These are phyloP conservation scores for Corymbia citriodora DNA, from an alignment of 441 rosid species.

Conservation along the genomic window DNA sequence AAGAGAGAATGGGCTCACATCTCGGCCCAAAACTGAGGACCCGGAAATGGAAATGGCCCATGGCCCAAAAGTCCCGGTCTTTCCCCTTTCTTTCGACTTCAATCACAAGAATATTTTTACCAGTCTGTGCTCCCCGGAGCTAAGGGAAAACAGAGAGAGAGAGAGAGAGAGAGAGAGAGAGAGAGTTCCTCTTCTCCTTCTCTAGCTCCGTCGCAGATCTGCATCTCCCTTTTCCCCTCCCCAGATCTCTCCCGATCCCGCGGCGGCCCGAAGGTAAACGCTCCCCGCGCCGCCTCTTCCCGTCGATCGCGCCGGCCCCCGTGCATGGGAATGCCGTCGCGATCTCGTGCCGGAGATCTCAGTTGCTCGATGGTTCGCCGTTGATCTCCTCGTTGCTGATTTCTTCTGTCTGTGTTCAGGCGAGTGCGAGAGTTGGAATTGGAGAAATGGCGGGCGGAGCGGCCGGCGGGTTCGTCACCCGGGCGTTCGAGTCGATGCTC, in stretches of 20 bases:
- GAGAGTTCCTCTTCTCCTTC: neutral
- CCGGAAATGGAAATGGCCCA: neutral
- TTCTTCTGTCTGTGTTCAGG: neutral
- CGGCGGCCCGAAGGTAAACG: neutral
- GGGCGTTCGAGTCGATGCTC: slow-evolving; percentile 95
- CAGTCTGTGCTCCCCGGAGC: neutral
- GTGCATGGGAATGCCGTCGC: neutral
- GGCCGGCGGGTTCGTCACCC: slow-evolving; percentile 94
- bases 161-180: neutral
- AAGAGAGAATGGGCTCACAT: neutral
- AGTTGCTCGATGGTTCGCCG: neutral
- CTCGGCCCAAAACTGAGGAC: neutral
- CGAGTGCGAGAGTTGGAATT: neutral
- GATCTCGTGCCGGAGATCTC: neutral
- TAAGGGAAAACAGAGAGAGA: neutral
- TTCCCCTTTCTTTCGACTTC: neutral
- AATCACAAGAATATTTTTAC: neutral
- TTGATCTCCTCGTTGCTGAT: neutral
- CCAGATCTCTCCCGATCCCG: neutral
- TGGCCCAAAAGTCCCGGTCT: neutral
- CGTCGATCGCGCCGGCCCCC: neutral
- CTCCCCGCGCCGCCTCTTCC: neutral
- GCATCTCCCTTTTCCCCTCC: neutral
- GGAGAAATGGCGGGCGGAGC: slow-evolving; percentile 32
- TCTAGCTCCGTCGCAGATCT: neutral